Percentiles rank a stretch among this genome's conserved stretches.
These are phyloP conservation scores for Blastobotrys elegans DNA, from an alignment of 1,139 yeast species.

Conservation along the genomic window DNA sequence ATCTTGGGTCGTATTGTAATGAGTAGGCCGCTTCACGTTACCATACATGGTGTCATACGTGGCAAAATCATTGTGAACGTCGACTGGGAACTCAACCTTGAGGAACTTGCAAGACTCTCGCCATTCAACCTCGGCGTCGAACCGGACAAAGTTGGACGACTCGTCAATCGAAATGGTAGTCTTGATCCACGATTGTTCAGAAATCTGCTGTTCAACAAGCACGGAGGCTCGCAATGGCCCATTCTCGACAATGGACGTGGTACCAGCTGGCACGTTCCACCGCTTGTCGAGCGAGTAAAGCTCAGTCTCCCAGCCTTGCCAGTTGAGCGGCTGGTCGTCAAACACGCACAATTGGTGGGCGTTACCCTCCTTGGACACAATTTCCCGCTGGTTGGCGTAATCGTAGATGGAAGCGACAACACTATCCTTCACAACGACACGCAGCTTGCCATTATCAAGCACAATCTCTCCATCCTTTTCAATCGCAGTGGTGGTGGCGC, in stretches of 20 bases:
- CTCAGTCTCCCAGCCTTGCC: constrained; percentile 98
- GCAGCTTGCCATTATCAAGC: constrained; percentile 55
- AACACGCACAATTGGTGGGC: constrained; percentile 76
- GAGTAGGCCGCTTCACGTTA: constrained; percentile 84
- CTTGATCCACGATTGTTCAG: constrained; percentile 53
- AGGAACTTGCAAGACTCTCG: constrained; percentile 79
- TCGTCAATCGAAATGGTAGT: constrained; percentile 63
- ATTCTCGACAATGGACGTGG: constrained; percentile 42
- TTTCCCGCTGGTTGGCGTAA: constrained; percentile 53
- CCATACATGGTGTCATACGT: constrained; percentile 94
- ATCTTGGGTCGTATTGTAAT: constrained; percentile 92
- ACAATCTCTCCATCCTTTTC: constrained; percentile 41
- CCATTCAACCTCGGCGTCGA: constrained; percentile 76
- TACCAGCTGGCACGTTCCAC: constrained; percentile 42
- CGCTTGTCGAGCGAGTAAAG: constrained; percentile 70
- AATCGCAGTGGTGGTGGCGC: constrained; percentile 26
- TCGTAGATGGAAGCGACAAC: constrained; percentile 72
- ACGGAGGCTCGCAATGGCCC: constrained; percentile 61
- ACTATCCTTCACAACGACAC: constrained; percentile 47
- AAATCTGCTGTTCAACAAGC: constrained; percentile 51
- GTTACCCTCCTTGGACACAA: constrained; percentile 53
- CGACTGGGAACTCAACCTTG: constrained; percentile 92
- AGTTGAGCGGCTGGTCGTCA: constrained; percentile 84
- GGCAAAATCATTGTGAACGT: constrained; percentile 69
- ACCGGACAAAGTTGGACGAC: constrained; percentile 36